phyloP scores from a whole-genome alignment of 768 basidiomycete genomes.

The Cystobasidium tubakii region DNA sequence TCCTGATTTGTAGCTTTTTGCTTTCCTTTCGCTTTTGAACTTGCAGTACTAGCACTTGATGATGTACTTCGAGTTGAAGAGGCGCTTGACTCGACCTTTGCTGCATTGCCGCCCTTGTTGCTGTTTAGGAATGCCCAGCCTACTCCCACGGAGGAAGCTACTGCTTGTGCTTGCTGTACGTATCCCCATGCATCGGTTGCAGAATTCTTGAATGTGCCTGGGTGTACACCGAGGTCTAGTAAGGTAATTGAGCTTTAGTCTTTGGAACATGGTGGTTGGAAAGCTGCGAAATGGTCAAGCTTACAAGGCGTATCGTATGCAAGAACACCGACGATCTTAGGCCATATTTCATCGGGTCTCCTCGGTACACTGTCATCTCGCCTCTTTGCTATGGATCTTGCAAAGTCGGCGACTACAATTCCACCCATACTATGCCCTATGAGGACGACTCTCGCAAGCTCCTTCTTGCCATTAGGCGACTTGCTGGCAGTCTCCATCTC shows the following conservation, averaged over 20 bases:
- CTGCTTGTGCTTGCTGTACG: constrained; percentile 35
- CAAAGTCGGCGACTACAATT: constrained; percentile 31
- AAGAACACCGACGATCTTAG: constrained; percentile 21
- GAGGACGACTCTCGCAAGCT: constrained; percentile 24
- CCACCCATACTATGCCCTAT: constrained; percentile 36
- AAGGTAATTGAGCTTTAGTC: no score
- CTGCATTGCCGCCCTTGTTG: background rate
- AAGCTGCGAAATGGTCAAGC: background rate
- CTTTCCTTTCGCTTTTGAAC: constrained; percentile 23
- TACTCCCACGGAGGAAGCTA: constrained; percentile 23
- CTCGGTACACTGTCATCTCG: background rate
- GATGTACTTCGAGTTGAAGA: background rate
- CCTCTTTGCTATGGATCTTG: constrained; percentile 14
- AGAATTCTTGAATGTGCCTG: constrained; percentile 32
- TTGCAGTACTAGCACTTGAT: constrained; percentile 1
- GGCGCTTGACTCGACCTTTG: background rate
- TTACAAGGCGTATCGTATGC: constrained; percentile 33
- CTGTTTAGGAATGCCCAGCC: constrained; percentile 20
- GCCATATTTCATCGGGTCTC: constrained; percentile 14
- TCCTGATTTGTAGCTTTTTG: constrained; percentile 31
- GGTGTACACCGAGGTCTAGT: constrained; percentile 28
- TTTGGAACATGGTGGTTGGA: background rate
- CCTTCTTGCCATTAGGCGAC: constrained; percentile 8
- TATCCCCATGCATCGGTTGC: constrained; percentile 32
- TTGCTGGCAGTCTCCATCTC: constrained; percentile 29